A percentile compares a stretch with the other conserved stretches of the same genome.
Evolutionary conservation across 495 filamentous ascomycete species (phyloP).

Genomic region (Collariella sp.): DNA sequence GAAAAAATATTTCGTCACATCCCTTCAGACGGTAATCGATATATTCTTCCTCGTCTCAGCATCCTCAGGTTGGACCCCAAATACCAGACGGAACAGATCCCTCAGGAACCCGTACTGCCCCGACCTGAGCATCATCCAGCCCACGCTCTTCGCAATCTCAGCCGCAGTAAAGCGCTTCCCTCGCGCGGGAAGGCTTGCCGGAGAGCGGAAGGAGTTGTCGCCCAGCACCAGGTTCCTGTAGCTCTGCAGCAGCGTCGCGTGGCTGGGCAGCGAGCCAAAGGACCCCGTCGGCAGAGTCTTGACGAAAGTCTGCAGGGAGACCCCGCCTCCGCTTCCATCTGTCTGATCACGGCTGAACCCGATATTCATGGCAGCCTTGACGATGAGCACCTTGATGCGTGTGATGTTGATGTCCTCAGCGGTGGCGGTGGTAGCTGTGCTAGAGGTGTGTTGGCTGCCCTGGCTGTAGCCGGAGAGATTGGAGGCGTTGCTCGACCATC

Average conservation of each 20-base stretch:
- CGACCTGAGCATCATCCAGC: conserved; percentile 52
- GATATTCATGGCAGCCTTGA: conserved; percentile 73
- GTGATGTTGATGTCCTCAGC: conserved; percentile 64
- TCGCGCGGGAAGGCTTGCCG: conserved; percentile 44
- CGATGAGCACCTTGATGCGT: conserved; percentile 62
- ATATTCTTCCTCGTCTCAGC: conserved; percentile 47
- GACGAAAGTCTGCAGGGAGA: conserved; percentile 59
- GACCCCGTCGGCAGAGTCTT: conserved; percentile 65
- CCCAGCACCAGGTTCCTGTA: conserved; percentile 69
- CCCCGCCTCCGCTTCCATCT: conserved; percentile 27
- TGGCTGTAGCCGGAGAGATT: conserved; percentile 67
- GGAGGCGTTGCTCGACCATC: conserved; percentile 70
- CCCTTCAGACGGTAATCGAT: conserved; percentile 35
- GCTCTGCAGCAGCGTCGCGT: conserved; percentile 58
- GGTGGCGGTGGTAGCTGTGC: conserved; percentile 59
- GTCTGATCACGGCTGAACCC: conserved; percentile 52
- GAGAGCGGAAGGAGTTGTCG: conserved; percentile 55
- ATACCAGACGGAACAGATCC: conserved; percentile 76
- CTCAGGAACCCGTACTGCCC: conserved; percentile 60
- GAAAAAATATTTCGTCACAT: too few species aligned
- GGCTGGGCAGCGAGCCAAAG: conserved; percentile 64
- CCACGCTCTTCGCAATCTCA: conserved; percentile 68
- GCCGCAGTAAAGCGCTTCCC: conserved; percentile 52
- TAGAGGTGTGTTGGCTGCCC: conserved; percentile 60
- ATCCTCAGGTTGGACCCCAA: conserved; percentile 74